Percentiles rank a stretch among this genome's conserved stretches.
These are phyloP conservation scores for Circinella minor DNA, from an alignment of 371 early-diverging fungal species.

Conservation along the genomic window DNA sequence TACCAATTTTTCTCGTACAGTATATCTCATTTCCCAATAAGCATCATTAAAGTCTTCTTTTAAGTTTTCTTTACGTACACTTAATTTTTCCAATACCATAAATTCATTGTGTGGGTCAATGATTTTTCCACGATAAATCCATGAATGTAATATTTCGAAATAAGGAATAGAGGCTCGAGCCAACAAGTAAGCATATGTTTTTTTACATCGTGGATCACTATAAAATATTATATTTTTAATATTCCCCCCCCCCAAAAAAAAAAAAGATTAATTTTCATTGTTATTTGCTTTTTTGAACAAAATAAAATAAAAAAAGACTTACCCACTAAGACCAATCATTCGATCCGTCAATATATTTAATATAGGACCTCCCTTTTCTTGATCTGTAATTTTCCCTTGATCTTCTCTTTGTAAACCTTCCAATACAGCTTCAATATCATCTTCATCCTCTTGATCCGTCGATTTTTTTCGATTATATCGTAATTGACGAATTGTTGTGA, in stretches of 20 bases:
- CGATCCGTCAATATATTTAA: slow-evolving; percentile 67
- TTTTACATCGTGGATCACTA: slow-evolving; percentile 78
- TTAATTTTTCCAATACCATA: slow-evolving; percentile 76
- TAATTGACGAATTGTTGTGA: slow-evolving; percentile 51
- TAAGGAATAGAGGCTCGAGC: slow-evolving; percentile 83
- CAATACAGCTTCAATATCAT: slow-evolving; percentile 53
- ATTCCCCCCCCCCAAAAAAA: too few relatives aligned
- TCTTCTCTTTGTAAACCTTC: slow-evolving; percentile 39
- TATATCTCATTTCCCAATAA: slow-evolving; percentile 87
- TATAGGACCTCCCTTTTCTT: slow-evolving; percentile 22
- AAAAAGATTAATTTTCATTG: too few relatives aligned
- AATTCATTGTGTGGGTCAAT: slow-evolving; percentile 89
- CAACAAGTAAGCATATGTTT: slow-evolving; percentile 79
- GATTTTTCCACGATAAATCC: slow-evolving; percentile 91
- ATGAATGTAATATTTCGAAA: slow-evolving; percentile 76
- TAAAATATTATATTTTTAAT: too few relatives aligned
- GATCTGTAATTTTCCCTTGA: slow-evolving; percentile 44
- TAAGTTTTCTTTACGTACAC: slow-evolving; percentile 66
- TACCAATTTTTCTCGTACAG: slow-evolving; percentile 61
- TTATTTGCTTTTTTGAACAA: not conserved
- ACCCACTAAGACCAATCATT: slow-evolving; percentile 70
- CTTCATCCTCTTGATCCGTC: not conserved
- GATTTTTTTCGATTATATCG: slow-evolving; percentile 12
- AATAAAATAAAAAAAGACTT: slow-evolving; percentile 18
- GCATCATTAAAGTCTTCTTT: slow-evolving; percentile 78